Percentiles rank a stretch among this genome's conserved stretches.
phyloP scores from a whole-genome alignment of 208 protist genomes.

The Herpetomonas samuelpessoai region DNA sequence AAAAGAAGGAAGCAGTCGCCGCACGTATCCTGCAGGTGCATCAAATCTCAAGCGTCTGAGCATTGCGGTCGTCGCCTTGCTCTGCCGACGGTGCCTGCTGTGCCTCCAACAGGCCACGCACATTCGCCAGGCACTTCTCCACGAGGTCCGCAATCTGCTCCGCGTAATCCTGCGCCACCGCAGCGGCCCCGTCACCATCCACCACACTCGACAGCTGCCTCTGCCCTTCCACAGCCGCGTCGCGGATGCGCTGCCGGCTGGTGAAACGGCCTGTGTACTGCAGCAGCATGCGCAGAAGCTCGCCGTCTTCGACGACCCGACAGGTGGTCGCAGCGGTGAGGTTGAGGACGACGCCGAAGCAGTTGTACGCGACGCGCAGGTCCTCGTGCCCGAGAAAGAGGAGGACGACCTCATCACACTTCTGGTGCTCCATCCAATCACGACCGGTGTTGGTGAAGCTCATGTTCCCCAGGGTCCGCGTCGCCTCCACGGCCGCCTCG shows the following conservation, averaged over 20 bases:
- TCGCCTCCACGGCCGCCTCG: slow-evolving; percentile 77
- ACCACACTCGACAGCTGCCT: slow-evolving; percentile 18
- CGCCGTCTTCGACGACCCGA: slow-evolving; percentile 51
- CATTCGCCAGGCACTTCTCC: slow-evolving; percentile 69
- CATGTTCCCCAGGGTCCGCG: slow-evolving; percentile 72
- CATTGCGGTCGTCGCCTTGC: too few species aligned
- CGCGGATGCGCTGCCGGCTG: slow-evolving; percentile 28
- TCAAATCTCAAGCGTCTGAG: too few species aligned
- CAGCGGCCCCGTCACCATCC: slow-evolving; percentile 13
- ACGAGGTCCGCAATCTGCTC: slow-evolving; percentile 70
- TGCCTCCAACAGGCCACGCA: slow-evolving; percentile 35
- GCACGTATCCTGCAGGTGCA: background rate
- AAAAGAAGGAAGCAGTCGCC: too few species aligned
- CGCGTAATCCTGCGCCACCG: slow-evolving; percentile 36
- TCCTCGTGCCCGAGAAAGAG: slow-evolving; percentile 81
- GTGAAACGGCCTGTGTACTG: slow-evolving; percentile 71
- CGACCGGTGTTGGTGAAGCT: slow-evolving; percentile 75
- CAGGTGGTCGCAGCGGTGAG: slow-evolving; percentile 69
- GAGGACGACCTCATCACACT: slow-evolving; percentile 77
- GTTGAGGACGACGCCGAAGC: slow-evolving; percentile 76
- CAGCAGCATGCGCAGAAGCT: slow-evolving; percentile 63
- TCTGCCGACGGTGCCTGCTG: background rate
- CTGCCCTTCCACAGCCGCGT: slow-evolving; percentile 26
- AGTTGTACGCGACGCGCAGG: slow-evolving; percentile 80
- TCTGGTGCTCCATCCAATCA: slow-evolving; percentile 78